Base-by-base conservation (phyloP, 768 basidiomycete genomes). In the Leucogyrophana mollusca region DNA sequence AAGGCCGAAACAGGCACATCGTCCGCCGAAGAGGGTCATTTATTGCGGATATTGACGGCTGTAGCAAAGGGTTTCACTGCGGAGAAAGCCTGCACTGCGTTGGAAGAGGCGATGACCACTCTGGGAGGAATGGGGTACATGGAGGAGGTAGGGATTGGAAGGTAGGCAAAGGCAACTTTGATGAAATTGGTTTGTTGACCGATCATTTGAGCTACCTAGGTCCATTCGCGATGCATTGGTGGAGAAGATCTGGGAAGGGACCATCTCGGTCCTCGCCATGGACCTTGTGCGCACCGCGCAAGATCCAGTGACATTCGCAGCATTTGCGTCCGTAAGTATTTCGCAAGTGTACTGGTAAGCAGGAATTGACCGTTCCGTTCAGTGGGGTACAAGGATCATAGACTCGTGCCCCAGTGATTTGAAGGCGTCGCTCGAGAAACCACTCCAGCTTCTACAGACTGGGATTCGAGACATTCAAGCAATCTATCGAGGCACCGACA, bases 211-310 rank as follows among this genome's bases (percentile, higher is more conserved):
- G 17, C 8, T 43, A 22, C 21, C 2, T 45, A 77, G 78, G 30
- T 55, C 78, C 11, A 84, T 91, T 22, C 69, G 82, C 4, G 88
- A 90, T 66, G 72, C 73, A 2, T 58, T 85, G 7, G 89, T 90
- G 10, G 89, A 90, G 66, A 85, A 82, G 55, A 88, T 91, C 34
- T 90, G 88, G 87, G 89, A 90, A 64, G 87, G 86, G 0, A 87
- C 87, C 0, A 72, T 75, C 11, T 78, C 77, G 0, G 84, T 90
- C 3, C 73, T 90, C 4, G 73, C 85, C 1, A 62, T 89, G 40
- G 87, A 91, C 58, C 67, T 89, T 32, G 66, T 78, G 8, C 70
- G 86, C 38, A 80, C 79, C 4, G 71, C 76, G 17, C 64, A 67
- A 35, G 75, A 80, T 50, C 69, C 69, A 13, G 49, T 51, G 1